phyloP scores from a whole-genome alignment of 108 stramenopile genomes.

The Conticribra guillardii region DNA sequence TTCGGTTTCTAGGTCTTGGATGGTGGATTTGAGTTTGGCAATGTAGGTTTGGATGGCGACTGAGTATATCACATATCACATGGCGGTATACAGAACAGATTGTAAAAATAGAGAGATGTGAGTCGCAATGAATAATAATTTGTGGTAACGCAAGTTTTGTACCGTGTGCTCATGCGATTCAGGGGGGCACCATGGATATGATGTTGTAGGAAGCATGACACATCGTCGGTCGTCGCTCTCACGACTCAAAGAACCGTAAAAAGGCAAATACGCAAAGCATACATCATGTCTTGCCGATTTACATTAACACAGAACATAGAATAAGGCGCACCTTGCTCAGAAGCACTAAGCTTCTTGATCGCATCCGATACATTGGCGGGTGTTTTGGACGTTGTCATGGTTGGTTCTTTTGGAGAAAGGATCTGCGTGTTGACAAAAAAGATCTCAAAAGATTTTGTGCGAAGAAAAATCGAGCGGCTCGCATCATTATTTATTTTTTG shows the following conservation, averaged over 20 bases:
- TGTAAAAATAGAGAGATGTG: background rate
- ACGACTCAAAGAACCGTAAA: background rate
- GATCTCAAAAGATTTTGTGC: too few relatives aligned
- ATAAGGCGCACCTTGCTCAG: constrained; percentile 62
- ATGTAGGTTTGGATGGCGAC: constrained; percentile 53
- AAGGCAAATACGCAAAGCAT: background rate
- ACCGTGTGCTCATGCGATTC: background rate
- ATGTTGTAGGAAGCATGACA: too few relatives aligned
- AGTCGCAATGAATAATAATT: background rate
- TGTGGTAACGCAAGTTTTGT: too few relatives aligned
- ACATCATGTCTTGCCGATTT: background rate
- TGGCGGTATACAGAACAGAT: background rate
- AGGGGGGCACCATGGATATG: background rate
- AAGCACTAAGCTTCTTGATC: constrained; percentile 50
- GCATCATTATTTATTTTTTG: too few relatives aligned
- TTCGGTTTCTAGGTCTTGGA: constrained; percentile 41
- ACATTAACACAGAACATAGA: too few relatives aligned
- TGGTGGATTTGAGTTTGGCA: constrained; percentile 49
- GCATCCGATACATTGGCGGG: constrained; percentile 50
- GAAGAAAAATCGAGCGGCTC: too few relatives aligned
- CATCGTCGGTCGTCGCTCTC: too few relatives aligned
- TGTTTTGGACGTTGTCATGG: constrained; percentile 38
- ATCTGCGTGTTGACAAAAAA: too few relatives aligned
- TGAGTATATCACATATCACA: too few relatives aligned
- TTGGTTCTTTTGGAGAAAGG: too few relatives aligned